phyloP scores from a whole-genome alignment of 2,329 filamentous ascomycete species.

The Ophiocordyceps camponoti-leonardi region DNA sequence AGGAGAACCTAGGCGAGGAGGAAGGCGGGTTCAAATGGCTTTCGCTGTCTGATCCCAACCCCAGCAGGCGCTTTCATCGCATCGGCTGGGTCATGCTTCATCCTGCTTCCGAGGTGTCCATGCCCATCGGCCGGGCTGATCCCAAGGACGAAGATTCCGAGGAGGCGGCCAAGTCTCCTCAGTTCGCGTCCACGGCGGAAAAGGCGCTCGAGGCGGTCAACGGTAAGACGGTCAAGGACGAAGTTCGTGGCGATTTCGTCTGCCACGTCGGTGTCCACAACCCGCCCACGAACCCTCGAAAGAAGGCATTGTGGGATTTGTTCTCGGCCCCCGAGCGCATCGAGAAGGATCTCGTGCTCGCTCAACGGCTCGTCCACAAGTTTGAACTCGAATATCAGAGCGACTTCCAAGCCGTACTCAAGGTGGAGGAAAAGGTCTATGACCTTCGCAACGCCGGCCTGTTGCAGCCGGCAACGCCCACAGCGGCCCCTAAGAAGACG shows the following conservation, averaged over 20 bases:
- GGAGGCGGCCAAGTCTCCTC: slow-evolving; percentile 35
- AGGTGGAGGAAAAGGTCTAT: slow-evolving; percentile 76
- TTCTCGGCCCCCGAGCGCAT: slow-evolving; percentile 91
- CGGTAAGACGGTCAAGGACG: slow-evolving; percentile 91
- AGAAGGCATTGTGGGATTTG: slow-evolving; percentile 92
- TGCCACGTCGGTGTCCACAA: slow-evolving; percentile 95
- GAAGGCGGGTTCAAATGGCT: slow-evolving; percentile 92
- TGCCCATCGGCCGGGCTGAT: slow-evolving; percentile 54
- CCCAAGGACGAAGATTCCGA: slow-evolving; percentile 52
- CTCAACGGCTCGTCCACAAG: slow-evolving; percentile 65
- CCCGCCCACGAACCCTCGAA: slow-evolving; percentile 67
- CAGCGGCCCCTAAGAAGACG: slow-evolving; percentile 36
- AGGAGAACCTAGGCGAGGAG: slow-evolving; percentile 79
- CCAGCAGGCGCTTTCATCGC: slow-evolving; percentile 88
- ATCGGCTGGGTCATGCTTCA: slow-evolving; percentile 98
- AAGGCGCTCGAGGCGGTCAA: slow-evolving; percentile 90
- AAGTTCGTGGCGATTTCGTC: slow-evolving; percentile 85
- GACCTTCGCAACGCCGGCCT: slow-evolving; percentile 59
- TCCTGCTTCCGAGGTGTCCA: slow-evolving; percentile 49
- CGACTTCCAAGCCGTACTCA: slow-evolving; percentile 58
- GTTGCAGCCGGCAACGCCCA: slow-evolving; percentile 47
- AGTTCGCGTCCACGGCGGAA: slow-evolving; percentile 48
- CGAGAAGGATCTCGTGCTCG: slow-evolving; percentile 73
- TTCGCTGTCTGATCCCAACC: slow-evolving; percentile 90
- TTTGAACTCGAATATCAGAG: slow-evolving; percentile 72